Evolutionary conservation across 306 rosid species (phyloP).

Genomic region (Prinsepia uniflora): DNA sequence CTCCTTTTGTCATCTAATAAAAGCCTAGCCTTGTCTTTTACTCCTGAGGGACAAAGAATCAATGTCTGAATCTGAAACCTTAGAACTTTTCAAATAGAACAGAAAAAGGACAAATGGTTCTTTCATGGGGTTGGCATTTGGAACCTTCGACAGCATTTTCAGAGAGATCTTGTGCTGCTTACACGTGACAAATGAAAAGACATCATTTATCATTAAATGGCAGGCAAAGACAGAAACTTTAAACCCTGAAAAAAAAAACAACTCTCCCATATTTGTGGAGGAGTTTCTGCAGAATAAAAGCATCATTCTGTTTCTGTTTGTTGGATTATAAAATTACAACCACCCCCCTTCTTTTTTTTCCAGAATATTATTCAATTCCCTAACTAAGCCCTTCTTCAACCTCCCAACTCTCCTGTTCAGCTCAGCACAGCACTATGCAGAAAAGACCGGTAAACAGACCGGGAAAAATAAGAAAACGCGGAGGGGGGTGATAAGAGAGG

Average conservation of each 20-base stretch:
- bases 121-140: too few relatives aligned
- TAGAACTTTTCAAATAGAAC: conserved; percentile 22
- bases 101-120: not conserved
- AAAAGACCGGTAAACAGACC: conserved; percentile 23
- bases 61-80: conserved; percentile 1
- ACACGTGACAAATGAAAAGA: conserved; percentile 20
- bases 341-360: conserved; percentile 24
- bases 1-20: conserved; percentile 10
- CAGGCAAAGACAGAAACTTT: conserved; percentile 14
- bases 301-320: not conserved
- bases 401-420: conserved; percentile 26
- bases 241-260: not conserved
- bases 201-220: conserved; percentile 3
- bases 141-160: conserved; percentile 12
- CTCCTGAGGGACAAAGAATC: conserved; percentile 35
- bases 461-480: conserved; percentile 10
- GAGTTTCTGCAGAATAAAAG: conserved; percentile 21
- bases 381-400: conserved; percentile 23
- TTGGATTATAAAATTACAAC: conserved; percentile 27
- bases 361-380: conserved; percentile 26
- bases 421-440: conserved; percentile 16
- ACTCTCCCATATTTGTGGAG: conserved; percentile 17
- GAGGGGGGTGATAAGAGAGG: conserved; percentile 11
- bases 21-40: conserved; percentile 35
- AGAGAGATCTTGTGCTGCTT: conserved; percentile 4